A percentile compares a stretch with the other conserved stretches of the same genome.
These are phyloP conservation scores for Jatropha multifida DNA, from an alignment of 441 rosid genomes.

Conservation along the genomic window DNA sequence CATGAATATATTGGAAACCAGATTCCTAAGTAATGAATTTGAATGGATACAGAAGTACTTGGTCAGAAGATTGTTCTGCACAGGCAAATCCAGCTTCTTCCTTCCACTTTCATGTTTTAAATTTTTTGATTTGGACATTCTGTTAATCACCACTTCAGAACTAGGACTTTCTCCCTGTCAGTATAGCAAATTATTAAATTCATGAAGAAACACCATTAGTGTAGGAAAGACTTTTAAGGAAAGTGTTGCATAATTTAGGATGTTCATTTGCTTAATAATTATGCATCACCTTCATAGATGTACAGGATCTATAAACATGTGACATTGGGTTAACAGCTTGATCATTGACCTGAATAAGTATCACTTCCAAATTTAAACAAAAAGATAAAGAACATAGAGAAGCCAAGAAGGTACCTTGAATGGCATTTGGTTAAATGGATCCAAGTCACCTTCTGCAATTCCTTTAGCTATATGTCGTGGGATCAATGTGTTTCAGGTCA, in stretches of 20 bases:
- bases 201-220: not conserved
- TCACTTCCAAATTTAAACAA: not conserved
- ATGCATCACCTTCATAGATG: not conserved
- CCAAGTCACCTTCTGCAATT: slow-evolving; percentile 82
- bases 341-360: too few relatives aligned
- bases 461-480: slow-evolving; percentile 80
- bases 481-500: slow-evolving; percentile 56
- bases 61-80: slow-evolving; percentile 90
- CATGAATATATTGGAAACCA: not conserved
- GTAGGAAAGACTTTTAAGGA: not conserved
- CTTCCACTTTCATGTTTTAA: slow-evolving; percentile 51
- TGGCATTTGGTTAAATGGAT: slow-evolving; percentile 82
- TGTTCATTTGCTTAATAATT: not conserved
- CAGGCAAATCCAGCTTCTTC: slow-evolving; percentile 83
- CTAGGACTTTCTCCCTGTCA: slow-evolving; percentile 48
- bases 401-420: slow-evolving; percentile 56
- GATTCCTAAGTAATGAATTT: slow-evolving; percentile 7
- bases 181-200: slow-evolving; percentile 11
- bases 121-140: slow-evolving; percentile 33
- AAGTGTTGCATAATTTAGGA: not conserved
- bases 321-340: not conserved
- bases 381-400: slow-evolving; percentile 12
- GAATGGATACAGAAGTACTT: slow-evolving; percentile 92
- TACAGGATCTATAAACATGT: not conserved
- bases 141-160: slow-evolving; percentile 29